phyloP scores from a whole-genome alignment of 208 protist genomes.

The Crithidia brevicula region DNA sequence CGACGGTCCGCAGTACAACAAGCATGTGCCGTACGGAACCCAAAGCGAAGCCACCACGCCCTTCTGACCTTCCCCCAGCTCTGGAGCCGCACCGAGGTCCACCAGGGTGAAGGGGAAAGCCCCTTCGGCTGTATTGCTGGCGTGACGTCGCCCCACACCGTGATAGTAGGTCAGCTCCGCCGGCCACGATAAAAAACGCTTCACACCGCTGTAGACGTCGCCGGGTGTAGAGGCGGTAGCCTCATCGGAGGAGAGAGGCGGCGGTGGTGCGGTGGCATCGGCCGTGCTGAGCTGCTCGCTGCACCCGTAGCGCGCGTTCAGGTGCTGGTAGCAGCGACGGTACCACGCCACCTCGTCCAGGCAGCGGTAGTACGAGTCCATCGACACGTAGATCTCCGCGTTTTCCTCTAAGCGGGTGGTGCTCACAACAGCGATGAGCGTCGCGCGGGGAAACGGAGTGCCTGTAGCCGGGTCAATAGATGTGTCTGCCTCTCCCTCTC shows the following conservation, averaged over 20 bases:
- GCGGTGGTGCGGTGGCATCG: background rate
- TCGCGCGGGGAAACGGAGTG: constrained; percentile 44
- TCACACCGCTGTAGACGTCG: constrained; percentile 53
- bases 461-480: background rate
- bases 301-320: constrained; percentile 22
- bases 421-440: constrained; percentile 70
- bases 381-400: constrained; percentile 57
- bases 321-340: constrained; percentile 41
- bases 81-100: constrained; percentile 50
- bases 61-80: constrained; percentile 64
- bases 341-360: constrained; percentile 83
- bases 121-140: constrained; percentile 40
- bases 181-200: constrained; percentile 64
- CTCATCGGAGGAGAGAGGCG: too few species aligned
- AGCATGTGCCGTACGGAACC: constrained; percentile 81
- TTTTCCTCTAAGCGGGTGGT: constrained; percentile 59
- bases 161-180: constrained; percentile 66
- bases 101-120: constrained; percentile 84
- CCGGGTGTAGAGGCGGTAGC: too few species aligned
- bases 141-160: constrained; percentile 70
- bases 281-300: background rate
- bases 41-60: constrained; percentile 62
- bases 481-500: background rate
- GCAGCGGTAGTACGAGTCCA: constrained; percentile 85
- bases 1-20: constrained; percentile 75